These are phyloP conservation scores for Euclidium syriacum DNA, from an alignment of 345 rosid species.

Conservation along the genomic window DNA sequence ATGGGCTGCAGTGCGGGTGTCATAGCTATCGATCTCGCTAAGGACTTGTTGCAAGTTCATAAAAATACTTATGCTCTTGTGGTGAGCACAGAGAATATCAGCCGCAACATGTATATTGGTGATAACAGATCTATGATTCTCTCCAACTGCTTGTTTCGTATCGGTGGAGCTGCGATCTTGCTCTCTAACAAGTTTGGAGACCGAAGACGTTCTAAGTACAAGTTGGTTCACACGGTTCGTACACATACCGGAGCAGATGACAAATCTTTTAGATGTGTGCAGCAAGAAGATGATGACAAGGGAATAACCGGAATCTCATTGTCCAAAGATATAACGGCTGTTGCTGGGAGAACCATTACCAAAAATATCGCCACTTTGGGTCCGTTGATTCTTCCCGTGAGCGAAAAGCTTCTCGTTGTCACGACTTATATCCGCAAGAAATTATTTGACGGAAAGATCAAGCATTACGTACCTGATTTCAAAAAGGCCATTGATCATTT, in stretches of 20 bases:
- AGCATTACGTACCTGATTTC: slow-evolving; percentile 64
- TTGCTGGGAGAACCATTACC: slow-evolving; percentile 74
- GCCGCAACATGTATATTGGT: slow-evolving; percentile 79
- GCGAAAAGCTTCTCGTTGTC: slow-evolving; percentile 72
- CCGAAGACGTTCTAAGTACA: slow-evolving; percentile 58
- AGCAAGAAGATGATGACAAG: slow-evolving; percentile 70
- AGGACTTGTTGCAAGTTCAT: slow-evolving; percentile 48
- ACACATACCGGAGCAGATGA: slow-evolving; percentile 84
- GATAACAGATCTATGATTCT: slow-evolving; percentile 72
- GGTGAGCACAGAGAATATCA: slow-evolving; percentile 77
- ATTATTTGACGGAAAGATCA: slow-evolving; percentile 38
- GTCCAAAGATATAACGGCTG: slow-evolving; percentile 70
- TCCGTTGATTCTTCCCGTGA: slow-evolving; percentile 75
- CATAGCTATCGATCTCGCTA: slow-evolving; percentile 25
- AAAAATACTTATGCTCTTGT: slow-evolving; percentile 57
- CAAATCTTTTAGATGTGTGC: slow-evolving; percentile 71
- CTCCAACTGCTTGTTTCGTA: slow-evolving; percentile 72
- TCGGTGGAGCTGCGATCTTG: slow-evolving; percentile 73
- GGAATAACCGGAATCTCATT: slow-evolving; percentile 76
- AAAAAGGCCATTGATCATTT: slow-evolving; percentile 82
- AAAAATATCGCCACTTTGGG: slow-evolving; percentile 74
- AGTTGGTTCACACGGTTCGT: slow-evolving; percentile 71
- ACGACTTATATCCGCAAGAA: slow-evolving; percentile 51
- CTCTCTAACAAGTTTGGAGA: slow-evolving; percentile 59
- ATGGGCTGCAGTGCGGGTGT: slow-evolving; percentile 34